Evolutionary conservation across 179 eudicot species (phyloP).

Genomic region (Silene coronaria): DNA sequence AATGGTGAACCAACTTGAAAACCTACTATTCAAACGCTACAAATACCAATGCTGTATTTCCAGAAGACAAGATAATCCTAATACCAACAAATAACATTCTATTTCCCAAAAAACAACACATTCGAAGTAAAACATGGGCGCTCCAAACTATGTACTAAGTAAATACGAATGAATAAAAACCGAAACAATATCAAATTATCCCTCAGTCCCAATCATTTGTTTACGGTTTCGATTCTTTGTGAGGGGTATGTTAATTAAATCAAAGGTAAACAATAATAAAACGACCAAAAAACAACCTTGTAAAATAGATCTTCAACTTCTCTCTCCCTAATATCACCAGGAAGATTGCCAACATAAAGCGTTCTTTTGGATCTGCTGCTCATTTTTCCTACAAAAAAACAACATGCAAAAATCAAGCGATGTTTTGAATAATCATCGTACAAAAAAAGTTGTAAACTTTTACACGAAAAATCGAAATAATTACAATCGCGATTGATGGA

Average conservation of each 20-base stretch:
- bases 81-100: neutral
- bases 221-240: neutral
- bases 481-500: neutral
- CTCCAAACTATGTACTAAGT: neutral
- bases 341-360: constrained; percentile 79
- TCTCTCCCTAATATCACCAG: constrained; percentile 71
- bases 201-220: neutral
- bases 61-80: neutral
- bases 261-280: neutral
- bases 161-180: neutral
- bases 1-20: neutral
- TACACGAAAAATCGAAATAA: neutral
- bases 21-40: neutral
- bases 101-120: neutral
- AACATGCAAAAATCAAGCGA: neutral
- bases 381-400: constrained; percentile 38
- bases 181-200: neutral
- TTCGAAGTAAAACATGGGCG: neutral
- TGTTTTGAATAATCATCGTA: neutral
- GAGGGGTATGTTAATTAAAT: neutral
- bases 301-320: constrained; percentile 77
- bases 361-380: constrained; percentile 56
- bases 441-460: neutral
- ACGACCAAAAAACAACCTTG: constrained; percentile 40
- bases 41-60: neutral